A percentile compares a stretch with the other conserved stretches of the same genome.
phyloP scores from a whole-genome alignment of 176 grass and related monocot genomes.

The Avena atlantica region DNA sequence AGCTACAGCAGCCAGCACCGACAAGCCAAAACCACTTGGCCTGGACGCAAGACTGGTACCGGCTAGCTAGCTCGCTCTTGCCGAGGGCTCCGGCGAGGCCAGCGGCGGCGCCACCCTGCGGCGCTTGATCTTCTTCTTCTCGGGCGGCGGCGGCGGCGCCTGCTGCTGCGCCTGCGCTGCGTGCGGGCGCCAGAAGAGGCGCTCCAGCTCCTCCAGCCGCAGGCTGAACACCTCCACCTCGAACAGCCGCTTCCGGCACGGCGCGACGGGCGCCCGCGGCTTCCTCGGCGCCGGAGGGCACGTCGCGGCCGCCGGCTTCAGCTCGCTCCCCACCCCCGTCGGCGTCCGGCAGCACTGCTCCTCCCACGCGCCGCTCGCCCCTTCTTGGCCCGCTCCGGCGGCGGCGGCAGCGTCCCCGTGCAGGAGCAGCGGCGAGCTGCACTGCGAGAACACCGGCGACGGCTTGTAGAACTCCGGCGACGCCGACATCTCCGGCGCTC shows the following conservation, averaged over 20 bases:
- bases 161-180: neutral
- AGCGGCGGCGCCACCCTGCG: constrained; percentile 50
- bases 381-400: neutral
- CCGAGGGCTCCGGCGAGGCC: constrained; percentile 21
- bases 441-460: constrained; percentile 50
- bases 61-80: constrained; percentile 24
- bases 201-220: constrained; percentile 70
- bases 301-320: constrained; percentile 41
- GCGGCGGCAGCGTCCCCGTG: neutral
- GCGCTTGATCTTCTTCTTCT: constrained; percentile 49
- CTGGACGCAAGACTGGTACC: too few species aligned
- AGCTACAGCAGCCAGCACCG: neutral
- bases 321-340: constrained; percentile 55
- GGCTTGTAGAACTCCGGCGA: constrained; percentile 80
- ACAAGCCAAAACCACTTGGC: constrained; percentile 46
- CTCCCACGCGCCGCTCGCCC: constrained; percentile 26
- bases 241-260: constrained; percentile 77
- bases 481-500: constrained; percentile 43
- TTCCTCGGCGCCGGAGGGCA: constrained; percentile 83
- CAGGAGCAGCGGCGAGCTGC: constrained; percentile 52
- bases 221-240: constrained; percentile 78
- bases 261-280: constrained; percentile 54
- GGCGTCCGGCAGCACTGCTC: constrained; percentile 66
- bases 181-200: constrained; percentile 48
- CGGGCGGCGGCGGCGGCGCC: neutral